Conservation (phyloP, 2,329 filamentous ascomycete species). For the Fusarium sp. region DNA sequence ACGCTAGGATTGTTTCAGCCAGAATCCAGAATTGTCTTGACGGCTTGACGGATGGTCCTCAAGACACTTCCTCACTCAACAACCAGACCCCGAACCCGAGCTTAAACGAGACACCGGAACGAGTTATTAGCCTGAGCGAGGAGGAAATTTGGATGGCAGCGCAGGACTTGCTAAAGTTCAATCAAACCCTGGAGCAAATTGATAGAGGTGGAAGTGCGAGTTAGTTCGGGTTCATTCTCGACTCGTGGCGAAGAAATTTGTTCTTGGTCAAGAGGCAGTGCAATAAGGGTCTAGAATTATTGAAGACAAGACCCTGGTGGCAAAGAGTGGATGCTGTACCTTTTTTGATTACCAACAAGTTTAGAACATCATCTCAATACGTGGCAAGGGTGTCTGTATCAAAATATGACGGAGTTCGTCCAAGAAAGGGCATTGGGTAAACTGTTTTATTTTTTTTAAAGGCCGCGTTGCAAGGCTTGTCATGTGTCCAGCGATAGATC, state of each 20-base stretch:
- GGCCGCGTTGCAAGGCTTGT: neutral
- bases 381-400: slow-evolving; percentile 25
- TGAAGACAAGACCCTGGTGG: slow-evolving; percentile 12
- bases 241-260: neutral
- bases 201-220: neutral
- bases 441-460: neutral
- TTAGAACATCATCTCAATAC: slow-evolving; percentile 4
- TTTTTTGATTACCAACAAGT: slow-evolving; percentile 16
- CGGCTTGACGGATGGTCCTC: slow-evolving; percentile 24
- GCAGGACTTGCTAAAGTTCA: slow-evolving; percentile 46
- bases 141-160: slow-evolving; percentile 50
- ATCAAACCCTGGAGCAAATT: slow-evolving; percentile 27
- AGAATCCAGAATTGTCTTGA: slow-evolving; percentile 46
- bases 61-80: slow-evolving; percentile 1
- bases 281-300: neutral
- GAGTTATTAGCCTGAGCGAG: slow-evolving; percentile 34
- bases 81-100: neutral
- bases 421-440: neutral
- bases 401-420: slow-evolving; percentile 11
- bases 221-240: neutral
- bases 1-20: slow-evolving; percentile 41
- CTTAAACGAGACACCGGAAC: neutral
- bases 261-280: neutral
- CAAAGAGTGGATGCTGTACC: neutral
- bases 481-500: neutral